Conservation (phyloP, 2,329 filamentous ascomycete species). For the Fusarium bulbicola region DNA sequence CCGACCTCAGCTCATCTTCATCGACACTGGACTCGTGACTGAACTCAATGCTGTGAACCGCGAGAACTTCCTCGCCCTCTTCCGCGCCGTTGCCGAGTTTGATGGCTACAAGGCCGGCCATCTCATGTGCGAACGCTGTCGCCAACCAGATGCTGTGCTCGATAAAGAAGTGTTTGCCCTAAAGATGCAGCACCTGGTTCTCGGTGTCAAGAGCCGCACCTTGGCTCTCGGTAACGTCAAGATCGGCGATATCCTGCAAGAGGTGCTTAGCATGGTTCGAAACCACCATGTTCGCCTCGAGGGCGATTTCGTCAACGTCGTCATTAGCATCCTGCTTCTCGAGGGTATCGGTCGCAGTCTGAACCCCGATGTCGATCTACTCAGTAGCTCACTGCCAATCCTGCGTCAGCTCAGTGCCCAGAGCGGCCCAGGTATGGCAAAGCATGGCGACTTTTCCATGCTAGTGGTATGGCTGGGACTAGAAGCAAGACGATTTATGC, state of each 20-base stretch:
- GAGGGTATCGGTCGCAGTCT: constrained; percentile 92
- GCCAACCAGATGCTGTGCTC: constrained; percentile 89
- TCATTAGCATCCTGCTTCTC: constrained; percentile 90
- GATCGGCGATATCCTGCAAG: constrained; percentile 92
- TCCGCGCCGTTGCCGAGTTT: constrained; percentile 95
- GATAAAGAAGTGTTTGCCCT: constrained; percentile 91
- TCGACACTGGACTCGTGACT: constrained; percentile 95
- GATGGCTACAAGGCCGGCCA: constrained; percentile 95
- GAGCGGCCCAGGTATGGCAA: constrained; percentile 74
- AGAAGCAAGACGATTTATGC: constrained; percentile 87
- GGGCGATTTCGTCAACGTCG: constrained; percentile 98
- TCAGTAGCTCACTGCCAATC: constrained; percentile 88
- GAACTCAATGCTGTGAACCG: constrained; percentile 89
- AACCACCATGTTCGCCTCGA: constrained; percentile 92
- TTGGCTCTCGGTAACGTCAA: constrained; percentile 93
- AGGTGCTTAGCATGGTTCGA: constrained; percentile 91
- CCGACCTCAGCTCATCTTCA: constrained; percentile 94
- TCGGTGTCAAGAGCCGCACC: constrained; percentile 89
- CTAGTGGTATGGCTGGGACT: constrained; percentile 90
- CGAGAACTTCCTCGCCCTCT: constrained; percentile 91
- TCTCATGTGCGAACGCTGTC: constrained; percentile 94
- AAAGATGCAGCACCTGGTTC: constrained; percentile 95
- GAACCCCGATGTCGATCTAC: constrained; percentile 86
- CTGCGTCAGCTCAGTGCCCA: constrained; percentile 86
- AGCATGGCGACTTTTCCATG: constrained; percentile 82